phyloP scores from a whole-genome alignment of 805 yeast species.

The Saccharomyces kudriavzevii region DNA sequence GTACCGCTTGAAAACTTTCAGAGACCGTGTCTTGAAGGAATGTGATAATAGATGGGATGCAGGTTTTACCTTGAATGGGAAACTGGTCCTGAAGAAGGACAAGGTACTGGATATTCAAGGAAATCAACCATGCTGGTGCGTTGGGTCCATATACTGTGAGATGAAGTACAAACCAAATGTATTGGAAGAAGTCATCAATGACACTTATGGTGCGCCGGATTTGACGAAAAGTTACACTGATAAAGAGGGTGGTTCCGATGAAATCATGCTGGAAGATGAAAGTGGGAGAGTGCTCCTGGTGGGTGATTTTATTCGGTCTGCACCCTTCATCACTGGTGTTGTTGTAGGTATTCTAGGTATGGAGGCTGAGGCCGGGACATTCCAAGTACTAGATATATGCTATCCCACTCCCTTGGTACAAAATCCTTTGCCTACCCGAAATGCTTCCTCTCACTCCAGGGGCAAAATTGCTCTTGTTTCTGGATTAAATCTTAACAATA shows the following conservation, averaged over 20 bases:
- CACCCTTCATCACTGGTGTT: constrained; percentile 79
- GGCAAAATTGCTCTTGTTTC: constrained; percentile 62
- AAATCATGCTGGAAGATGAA: constrained; percentile 80
- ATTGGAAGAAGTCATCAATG: constrained; percentile 65
- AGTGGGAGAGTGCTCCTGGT: constrained; percentile 75
- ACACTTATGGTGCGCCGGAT: constrained; percentile 36
- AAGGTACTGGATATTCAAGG: constrained; percentile 37
- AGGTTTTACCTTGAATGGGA: constrained; percentile 33
- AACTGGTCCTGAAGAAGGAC: constrained; percentile 34
- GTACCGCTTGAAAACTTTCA: constrained; percentile 41
- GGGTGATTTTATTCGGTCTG: constrained; percentile 46
- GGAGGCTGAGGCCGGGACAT: constrained; percentile 74
- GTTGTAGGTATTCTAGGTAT: constrained; percentile 81
- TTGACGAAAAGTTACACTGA: constrained; percentile 43
- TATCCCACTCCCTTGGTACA: constrained; percentile 65
- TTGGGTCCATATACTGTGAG: constrained; percentile 82
- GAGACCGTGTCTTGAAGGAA: constrained; percentile 38
- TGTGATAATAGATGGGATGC: constrained; percentile 52
- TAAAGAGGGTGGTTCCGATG: constrained; percentile 42
- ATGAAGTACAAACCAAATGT: constrained; percentile 81
- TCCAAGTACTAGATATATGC: constrained; percentile 72
- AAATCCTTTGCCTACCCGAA: constrained; percentile 26
- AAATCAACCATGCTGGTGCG: constrained; percentile 57
- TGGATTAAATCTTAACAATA: constrained; percentile 56
- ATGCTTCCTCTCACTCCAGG: constrained; percentile 7